Evolutionary conservation across 129 eudicot species (phyloP).

Genomic region (Calendula officinalis): DNA sequence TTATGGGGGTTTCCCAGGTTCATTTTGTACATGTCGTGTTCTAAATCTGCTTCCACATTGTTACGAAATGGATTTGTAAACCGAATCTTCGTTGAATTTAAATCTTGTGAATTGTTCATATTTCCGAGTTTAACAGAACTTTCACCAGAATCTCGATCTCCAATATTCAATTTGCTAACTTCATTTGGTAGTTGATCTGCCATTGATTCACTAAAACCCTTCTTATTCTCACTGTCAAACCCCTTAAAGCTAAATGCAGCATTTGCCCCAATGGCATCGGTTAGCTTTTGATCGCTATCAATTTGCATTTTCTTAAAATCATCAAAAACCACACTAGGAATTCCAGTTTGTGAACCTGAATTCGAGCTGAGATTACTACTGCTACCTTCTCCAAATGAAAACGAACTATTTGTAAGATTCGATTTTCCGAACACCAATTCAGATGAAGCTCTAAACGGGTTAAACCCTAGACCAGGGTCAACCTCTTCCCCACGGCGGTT

Average conservation of each 20-base stretch:
- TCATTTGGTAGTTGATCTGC: conserved; percentile 46
- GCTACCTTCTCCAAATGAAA: conserved; percentile 39
- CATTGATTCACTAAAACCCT: conserved; percentile 12
- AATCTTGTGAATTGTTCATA: not conserved
- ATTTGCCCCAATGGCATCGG: conserved; percentile 10
- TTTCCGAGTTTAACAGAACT: conserved; percentile 7
- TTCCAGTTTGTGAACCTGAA: conserved; percentile 1
- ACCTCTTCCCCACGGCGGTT: conserved; percentile 8
- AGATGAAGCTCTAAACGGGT: conserved; percentile 29
- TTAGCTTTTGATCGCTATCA: conserved; percentile 2
- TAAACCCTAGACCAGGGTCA: conserved; percentile 38
- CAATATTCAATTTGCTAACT: conserved; percentile 45
- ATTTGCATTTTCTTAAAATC: conserved; percentile 48
- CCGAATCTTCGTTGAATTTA: conserved; percentile 1
- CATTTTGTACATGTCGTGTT: conserved; percentile 55
- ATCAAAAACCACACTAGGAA: conserved; percentile 32
- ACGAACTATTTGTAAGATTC: conserved; percentile 15
- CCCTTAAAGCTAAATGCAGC: conserved; percentile 26
- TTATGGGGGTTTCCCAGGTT: conserved; percentile 37
- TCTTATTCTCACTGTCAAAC: conserved; percentile 17
- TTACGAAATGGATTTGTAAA: conserved; percentile 23
- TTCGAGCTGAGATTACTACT: conserved; percentile 3
- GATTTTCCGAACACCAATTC: conserved; percentile 15
- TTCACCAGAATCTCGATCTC: conserved; percentile 6
- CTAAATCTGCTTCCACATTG: conserved; percentile 36